Evolutionary conservation across 2,329 filamentous ascomycete species (phyloP), one percentile per base, ranked within the genome.

Genomic region (Akanthomyces lecanii): DNA sequence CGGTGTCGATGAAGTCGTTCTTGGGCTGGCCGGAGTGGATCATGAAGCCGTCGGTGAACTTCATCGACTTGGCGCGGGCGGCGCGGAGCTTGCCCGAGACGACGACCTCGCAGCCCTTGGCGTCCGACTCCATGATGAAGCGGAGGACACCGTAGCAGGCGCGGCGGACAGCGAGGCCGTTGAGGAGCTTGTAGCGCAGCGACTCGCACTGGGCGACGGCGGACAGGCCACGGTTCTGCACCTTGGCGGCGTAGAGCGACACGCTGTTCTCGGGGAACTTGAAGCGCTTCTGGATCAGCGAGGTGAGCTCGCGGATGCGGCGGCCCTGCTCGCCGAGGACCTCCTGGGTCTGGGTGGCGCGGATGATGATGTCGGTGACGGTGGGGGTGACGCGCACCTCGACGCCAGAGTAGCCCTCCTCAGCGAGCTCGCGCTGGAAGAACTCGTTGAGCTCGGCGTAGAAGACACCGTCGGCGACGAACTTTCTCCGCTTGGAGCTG

Each of bases 21-120:
- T 94, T 95, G 77, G 95, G 95, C 82, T 99, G 95, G 84, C 95
- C 95, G 76, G 95, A 99, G 91, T 99, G 95, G 84, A 99, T 99
- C 95, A 99, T 99, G 92, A 99, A 99, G 80, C 95, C 95, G 82
- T 99, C 93, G 82, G 95, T 99, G 90, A 99, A 99, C 90, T 99
- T 99, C 95, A 99, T 99, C 85, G 87, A 92, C 92, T 99, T 99
- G 82, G 95, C 95, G 86, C 95, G 92, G 76, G 95, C 95, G 80
- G 95, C 95, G 78, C 95, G 90, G 74, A 99, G 91, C 89, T 99
- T 99, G 81, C 95, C 95, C 73, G 92, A 97, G 72, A 99, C 95
- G 78, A 99, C 95, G 71, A 99, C 95, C 86, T 99, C 95, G 81
- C 95, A 99, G 82, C 95, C 95, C 91, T 99, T 99, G 82, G 95